Conservation (phyloP, 768 basidiomycete genomes). For the Mrakia frigida region DNA sequence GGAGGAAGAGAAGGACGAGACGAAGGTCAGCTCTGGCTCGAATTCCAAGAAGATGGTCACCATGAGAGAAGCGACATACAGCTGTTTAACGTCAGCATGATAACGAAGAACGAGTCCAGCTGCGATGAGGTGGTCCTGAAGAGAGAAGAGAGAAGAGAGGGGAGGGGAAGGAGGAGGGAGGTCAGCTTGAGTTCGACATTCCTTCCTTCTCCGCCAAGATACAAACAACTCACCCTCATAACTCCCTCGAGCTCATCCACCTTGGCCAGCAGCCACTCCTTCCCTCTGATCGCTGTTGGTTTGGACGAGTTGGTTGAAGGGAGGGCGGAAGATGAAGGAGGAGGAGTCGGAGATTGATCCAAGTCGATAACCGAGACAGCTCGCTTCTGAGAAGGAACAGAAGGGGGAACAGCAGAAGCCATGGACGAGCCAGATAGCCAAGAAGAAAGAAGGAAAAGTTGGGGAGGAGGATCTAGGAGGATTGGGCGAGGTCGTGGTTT, state of each 20-base stretch:
- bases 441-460: too few species aligned
- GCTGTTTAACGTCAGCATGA: neutral
- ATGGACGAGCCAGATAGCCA: too few species aligned
- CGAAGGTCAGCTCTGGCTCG: neutral
- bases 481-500: too few species aligned
- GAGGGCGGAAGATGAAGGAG: neutral
- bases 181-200: neutral
- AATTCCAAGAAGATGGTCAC: too few species aligned
- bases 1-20: too few species aligned
- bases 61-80: neutral
- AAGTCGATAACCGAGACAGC: constrained; percentile 8
- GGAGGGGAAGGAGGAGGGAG: neutral
- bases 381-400: neutral
- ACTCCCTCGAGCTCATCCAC: constrained; percentile 9
- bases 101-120: neutral
- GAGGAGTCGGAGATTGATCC: neutral
- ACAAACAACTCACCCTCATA: constrained; percentile 9
- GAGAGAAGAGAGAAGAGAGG: neutral
- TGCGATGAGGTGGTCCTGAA: constrained; percentile 9
- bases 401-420: too few species aligned
- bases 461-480: too few species aligned
- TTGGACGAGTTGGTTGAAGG: neutral
- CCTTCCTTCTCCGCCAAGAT: too few species aligned
- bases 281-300: neutral
- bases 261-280: neutral